Conservation (phyloP, 2,329 filamentous ascomycete species). For the Pseudonectria buxi region DNA sequence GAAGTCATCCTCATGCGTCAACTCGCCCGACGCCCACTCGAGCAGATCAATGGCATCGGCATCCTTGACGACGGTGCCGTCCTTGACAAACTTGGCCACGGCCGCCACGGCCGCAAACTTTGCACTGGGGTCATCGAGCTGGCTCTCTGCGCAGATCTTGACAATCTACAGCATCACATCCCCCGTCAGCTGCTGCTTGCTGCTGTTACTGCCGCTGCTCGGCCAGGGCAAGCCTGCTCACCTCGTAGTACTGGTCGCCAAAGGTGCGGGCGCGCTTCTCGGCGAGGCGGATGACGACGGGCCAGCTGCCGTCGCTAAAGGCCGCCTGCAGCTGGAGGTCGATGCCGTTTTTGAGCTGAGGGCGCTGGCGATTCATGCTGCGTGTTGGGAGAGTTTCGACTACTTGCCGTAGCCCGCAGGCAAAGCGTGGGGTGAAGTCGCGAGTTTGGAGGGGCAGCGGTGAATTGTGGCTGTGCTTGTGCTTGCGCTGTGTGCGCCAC, state of each 20-base stretch:
- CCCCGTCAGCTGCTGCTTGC: slow-evolving; percentile 3
- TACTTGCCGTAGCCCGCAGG: too few relatives aligned
- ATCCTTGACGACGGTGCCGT: slow-evolving; percentile 41
- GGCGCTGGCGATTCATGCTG: slow-evolving; percentile 28
- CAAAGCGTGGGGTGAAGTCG: not conserved
- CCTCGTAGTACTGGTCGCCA: slow-evolving; percentile 52
- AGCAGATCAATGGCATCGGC: slow-evolving; percentile 46
- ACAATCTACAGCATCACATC: slow-evolving; percentile 29
- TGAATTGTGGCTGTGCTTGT: too few relatives aligned
- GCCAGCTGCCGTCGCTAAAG: slow-evolving; percentile 50
- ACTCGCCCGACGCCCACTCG: slow-evolving; percentile 44
- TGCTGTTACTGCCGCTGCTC: not conserved
- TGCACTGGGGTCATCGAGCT: slow-evolving; percentile 42
- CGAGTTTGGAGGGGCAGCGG: slow-evolving; percentile 11
- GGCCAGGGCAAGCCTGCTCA: slow-evolving; percentile 23
- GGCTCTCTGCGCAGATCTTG: slow-evolving; percentile 44
- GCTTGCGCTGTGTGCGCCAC: too few relatives aligned
- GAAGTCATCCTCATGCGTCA: slow-evolving; percentile 35
- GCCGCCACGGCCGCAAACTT: slow-evolving; percentile 38
- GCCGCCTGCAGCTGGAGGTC: slow-evolving; percentile 50
- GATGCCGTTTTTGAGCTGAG: slow-evolving; percentile 41
- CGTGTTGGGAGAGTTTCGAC: too few relatives aligned
- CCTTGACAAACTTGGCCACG: slow-evolving; percentile 40
- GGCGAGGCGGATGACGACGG: slow-evolving; percentile 42
- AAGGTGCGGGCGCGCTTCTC: slow-evolving; percentile 42